Evolutionary conservation across 208 protist genomes (phyloP), one percentile per base, ranked within the genome.

Genomic region (Acanthamoeba divionensis): DNA sequence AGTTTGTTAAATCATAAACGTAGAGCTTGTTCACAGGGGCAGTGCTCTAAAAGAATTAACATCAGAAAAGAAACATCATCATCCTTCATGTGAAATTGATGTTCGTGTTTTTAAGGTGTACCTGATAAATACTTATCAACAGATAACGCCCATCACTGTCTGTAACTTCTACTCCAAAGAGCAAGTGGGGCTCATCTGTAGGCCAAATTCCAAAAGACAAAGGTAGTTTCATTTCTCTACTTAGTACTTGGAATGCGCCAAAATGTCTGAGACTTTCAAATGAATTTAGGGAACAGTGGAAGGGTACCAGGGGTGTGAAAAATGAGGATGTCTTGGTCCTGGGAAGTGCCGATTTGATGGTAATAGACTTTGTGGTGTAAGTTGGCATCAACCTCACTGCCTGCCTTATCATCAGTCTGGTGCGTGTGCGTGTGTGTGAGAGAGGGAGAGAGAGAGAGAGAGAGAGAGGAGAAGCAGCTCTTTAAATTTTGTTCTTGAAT

Each of bases 331-430:
- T 94, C 92, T 6, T 77, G 5, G 0, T 10, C 15, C 45, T 93
- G 71, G 12, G 47, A 15, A 44, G 33, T 54, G 44, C 92, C 92
- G 1, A 94, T 24, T 1, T 3, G 1, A 45, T 94, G 92, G 8
- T 86, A 93, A 24, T 94, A 94, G 0, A 90, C 13, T 15, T 85
- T 80, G 0, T 94, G 86, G 29, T 90, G 38, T 0, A 38, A 18
- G 13, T 69, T 90, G 1, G 0, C 0, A 24, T 92, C 77, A 0
- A 52, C 71, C 24, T 91, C 91, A 24, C 65, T 91, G 21, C 91
- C 91, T 21, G 66, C 69, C 2, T 91, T 77, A 24, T n/a, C 8
- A 8, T 33, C 54, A n/a, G n/a, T n/a, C n/a, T n/a, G n/a, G n/a
- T n/a, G n/a, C n/a, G n/a, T n/a, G n/a, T n/a, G n/a, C n/a, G n/a